Base-by-base conservation (phyloP, 768 basidiomycete species). In the Mycena pura region DNA sequence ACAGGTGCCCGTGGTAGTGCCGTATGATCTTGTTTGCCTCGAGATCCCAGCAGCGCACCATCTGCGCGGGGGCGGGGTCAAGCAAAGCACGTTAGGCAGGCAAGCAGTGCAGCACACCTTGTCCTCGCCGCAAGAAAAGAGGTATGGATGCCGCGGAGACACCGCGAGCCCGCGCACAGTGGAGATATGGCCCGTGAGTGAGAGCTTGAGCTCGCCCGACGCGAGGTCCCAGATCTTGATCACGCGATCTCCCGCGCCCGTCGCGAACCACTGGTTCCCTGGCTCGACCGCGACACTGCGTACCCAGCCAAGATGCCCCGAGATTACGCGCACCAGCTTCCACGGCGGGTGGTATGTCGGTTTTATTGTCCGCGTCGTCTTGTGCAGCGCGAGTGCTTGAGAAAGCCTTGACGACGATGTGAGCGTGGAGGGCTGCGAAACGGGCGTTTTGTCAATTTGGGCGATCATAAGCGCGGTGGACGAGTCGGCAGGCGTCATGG, bases 1-100 rank as follows among this genome's bases (percentile, higher is more conserved):
- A 98, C 21, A 97, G 84, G 74, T 99, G 97, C 2, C 97, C 97
- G 72, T 99, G 97, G 72, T 99, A 99, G 76, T 98, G 95, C 19
- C 97, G 86, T 55, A 99, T 99, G 60, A 99, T 96, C 76, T 99
- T 99, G 82, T 99, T 99, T 25, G 92, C 91, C 74, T 99, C 97
- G 48, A 99, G 78, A 70, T 99, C 97, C 97, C 97, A 99, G 69
- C 97, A 99, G 79, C 98, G 99, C 32, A 99, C 97, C 97, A 98
- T 99, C 95, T 97, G 72, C 25, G 50, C 13, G n/a, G n/a, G n/a
- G n/a, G 24, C 57, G 15, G 55, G 53, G 44, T 38, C n/a, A 14
- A 34, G 38, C 32, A 31, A 8, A 19, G 25, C 34, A 28, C 50
- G 48, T 24, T 52, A 60, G 57, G 19, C 6, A n/a, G 17, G 25